phyloP scores from a whole-genome alignment of 2,329 filamentous ascomycete species.

The Didymella arachidicola region DNA sequence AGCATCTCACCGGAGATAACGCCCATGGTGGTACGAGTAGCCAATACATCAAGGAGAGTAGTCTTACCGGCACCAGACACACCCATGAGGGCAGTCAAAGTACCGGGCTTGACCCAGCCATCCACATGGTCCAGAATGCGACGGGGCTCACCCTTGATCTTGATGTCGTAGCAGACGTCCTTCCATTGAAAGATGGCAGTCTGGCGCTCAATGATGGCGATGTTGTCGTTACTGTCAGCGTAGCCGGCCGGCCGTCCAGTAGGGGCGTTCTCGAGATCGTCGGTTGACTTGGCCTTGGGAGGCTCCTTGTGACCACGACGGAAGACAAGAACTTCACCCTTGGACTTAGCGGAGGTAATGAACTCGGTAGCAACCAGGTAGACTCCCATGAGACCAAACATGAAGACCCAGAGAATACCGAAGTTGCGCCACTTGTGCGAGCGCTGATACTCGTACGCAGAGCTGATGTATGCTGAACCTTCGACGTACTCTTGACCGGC shows the following conservation, averaged over 20 bases:
- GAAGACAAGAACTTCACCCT: constrained; percentile 61
- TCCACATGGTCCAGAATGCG: constrained; percentile 85
- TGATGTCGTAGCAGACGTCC: constrained; percentile 79
- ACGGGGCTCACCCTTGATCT: constrained; percentile 78
- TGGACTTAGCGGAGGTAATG: constrained; percentile 59
- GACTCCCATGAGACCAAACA: constrained; percentile 52
- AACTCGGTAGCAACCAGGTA: constrained; percentile 57
- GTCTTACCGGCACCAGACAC: constrained; percentile 95
- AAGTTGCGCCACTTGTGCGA: constrained; percentile 58
- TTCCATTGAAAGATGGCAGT: constrained; percentile 87
- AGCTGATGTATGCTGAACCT: constrained; percentile 51
- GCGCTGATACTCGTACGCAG: constrained; percentile 44
- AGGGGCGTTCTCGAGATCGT: constrained; percentile 52
- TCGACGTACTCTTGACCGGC: constrained; percentile 50
- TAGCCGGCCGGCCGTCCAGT: constrained; percentile 43
- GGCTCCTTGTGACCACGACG: constrained; percentile 56
- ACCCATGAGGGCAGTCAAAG: constrained; percentile 84
- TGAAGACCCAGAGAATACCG: constrained; percentile 57
- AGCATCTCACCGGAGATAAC: constrained; percentile 87
- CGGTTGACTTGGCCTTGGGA: constrained; percentile 56
- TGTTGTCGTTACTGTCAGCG: constrained; percentile 48
- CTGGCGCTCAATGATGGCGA: constrained; percentile 65
- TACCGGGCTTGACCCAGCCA: constrained; percentile 93
- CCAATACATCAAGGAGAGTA: constrained; percentile 84
- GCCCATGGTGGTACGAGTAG: constrained; percentile 86